Evolutionary conservation across 140 eudicot genomes (phyloP).

Genomic region (Artemisia princeps): DNA sequence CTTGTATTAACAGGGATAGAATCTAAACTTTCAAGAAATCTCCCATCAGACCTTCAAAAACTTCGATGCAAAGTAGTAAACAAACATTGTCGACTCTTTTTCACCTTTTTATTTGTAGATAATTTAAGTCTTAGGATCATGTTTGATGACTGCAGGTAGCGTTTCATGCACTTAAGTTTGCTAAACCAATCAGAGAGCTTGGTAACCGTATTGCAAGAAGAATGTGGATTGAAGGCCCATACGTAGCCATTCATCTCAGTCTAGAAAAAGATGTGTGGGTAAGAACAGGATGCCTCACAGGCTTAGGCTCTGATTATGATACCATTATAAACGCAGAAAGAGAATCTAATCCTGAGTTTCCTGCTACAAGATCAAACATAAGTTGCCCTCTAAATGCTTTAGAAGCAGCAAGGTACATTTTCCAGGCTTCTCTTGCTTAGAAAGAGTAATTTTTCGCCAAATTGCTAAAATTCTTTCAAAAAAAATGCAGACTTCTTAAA

Average conservation of each 20-base stretch:
- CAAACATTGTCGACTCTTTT: not conserved
- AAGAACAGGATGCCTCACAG: slow-evolving; percentile 50
- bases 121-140: not conserved
- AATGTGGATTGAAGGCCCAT: slow-evolving; percentile 89
- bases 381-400: slow-evolving; percentile 48
- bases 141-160: slow-evolving; percentile 40
- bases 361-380: slow-evolving; percentile 38
- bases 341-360: slow-evolving; percentile 36
- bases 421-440: not conserved
- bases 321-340: slow-evolving; percentile 27
- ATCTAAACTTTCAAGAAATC: slow-evolving; percentile 59
- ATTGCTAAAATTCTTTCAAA: not conserved
- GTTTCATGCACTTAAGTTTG: slow-evolving; percentile 62
- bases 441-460: not conserved
- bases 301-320: slow-evolving; percentile 48
- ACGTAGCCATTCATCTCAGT: slow-evolving; percentile 50
- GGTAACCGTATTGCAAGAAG: slow-evolving; percentile 57
- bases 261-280: slow-evolving; percentile 59
- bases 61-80: slow-evolving; percentile 57
- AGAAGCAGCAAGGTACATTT: slow-evolving; percentile 46
- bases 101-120: not conserved
- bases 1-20: slow-evolving; percentile 57
- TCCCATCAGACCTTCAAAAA: slow-evolving; percentile 65
- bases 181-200: slow-evolving; percentile 45
- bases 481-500: slow-evolving; percentile 39